Evolutionary conservation across 2,329 filamentous ascomycete genomes (phyloP).

Genomic region (Colletotrichum lindemuthianum): DNA sequence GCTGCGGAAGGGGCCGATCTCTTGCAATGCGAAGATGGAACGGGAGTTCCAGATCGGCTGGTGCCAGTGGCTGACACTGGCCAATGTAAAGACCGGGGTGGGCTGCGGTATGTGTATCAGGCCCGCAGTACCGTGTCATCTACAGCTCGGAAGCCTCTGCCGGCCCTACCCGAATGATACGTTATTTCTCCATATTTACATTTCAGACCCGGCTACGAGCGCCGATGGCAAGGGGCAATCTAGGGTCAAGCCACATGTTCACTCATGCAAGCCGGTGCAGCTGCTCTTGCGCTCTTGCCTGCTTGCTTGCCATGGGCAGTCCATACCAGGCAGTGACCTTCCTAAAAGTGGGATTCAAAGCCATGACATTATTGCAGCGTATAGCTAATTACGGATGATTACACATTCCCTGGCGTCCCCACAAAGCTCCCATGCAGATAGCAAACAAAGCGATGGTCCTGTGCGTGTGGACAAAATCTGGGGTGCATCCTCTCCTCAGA

Average conservation of each 20-base stretch:
- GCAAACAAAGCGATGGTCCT: conserved; percentile 28
- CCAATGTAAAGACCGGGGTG: no score
- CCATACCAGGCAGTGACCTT: no score
- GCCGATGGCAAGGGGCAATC: no score
- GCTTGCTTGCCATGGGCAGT: not conserved
- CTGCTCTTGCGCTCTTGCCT: no score
- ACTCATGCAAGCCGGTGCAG: no score
- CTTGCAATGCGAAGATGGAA: no score
- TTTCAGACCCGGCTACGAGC: no score
- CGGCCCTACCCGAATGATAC: conserved; percentile 51
- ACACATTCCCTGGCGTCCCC: conserved; percentile 19
- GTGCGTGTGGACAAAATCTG: conserved; percentile 11
- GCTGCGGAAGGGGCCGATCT: no score
- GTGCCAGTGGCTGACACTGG: no score
- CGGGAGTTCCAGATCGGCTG: no score
- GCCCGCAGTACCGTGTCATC: conserved; percentile 5
- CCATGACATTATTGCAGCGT: conserved; percentile 26
- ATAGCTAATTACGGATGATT: conserved; percentile 34
- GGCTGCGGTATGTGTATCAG: conserved; percentile 21
- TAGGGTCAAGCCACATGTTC: no score
- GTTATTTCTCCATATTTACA: not conserved
- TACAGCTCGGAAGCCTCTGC: conserved; percentile 53
- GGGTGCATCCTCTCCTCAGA: conserved; percentile 7
- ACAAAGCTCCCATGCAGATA: conserved; percentile 33
- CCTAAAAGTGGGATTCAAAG: not conserved